Evolutionary conservation across 352 stramenopile genomes (phyloP), one percentile per base, ranked within the genome.

Genomic region (Globisporangium takayamanum): DNA sequence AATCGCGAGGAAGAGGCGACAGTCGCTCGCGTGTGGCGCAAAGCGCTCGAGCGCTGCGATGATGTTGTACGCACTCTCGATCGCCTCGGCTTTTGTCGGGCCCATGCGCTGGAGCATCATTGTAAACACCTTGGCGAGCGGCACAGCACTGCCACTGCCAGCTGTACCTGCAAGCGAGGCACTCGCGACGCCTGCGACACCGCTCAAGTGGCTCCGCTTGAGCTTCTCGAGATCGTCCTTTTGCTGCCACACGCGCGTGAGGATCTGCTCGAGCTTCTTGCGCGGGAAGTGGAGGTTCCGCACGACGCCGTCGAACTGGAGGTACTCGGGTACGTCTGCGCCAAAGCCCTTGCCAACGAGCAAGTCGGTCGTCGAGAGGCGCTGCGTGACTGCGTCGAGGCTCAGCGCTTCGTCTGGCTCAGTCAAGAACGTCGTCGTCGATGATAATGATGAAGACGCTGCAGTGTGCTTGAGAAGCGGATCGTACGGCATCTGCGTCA

Each of bases 11-110:
- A 92, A 89, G 1, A 89, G 53, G 0, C 72, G 68, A 41, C 79
- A 89, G 22, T 78, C 67, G 50, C 72, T 86, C 2, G 73, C 84
- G 2, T 64, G 57, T 0, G 47, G 8, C 0, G 61, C 60, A 33
- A 79, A 88, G 11, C 66, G 72, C 25, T 82, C 67, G 10, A 92
- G 64, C 3, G 69, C 68, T 26, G 57, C 49, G 1, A 85, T 16
- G 3, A 84, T 59, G 53, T 89, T 92, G 72, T 92, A 92, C 7
- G 69, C 74, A 8, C 70, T 70, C 59, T 92, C 81, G 5, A 80
- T 50, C 18, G 73, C 69, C 20, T 88, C 75, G 5, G 65, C 36
- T 1, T 67, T 66, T 3, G 52, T 55, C 7, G 63, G 45, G 10
- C 69, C 71, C 45, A 60, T 73, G 6, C 72, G 73, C 16, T 78